A percentile compares a stretch with the other conserved stretches of the same genome.
Evolutionary conservation across 768 basidiomycete genomes (phyloP).

Genomic region (Peribolospora baueri): DNA sequence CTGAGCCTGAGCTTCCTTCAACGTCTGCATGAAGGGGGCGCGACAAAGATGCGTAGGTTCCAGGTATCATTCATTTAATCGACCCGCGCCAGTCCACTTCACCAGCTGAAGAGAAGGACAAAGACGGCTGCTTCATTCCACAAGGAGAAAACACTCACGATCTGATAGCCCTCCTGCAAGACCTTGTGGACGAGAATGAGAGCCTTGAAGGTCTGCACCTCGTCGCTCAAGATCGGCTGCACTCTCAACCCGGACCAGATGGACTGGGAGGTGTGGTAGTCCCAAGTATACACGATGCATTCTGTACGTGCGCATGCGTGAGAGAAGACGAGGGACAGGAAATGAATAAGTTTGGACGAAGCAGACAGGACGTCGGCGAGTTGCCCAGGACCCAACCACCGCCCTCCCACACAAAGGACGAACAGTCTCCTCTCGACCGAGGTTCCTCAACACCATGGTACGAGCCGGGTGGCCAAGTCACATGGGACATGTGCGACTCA

Average conservation of each 20-base stretch:
- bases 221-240: conserved; percentile 87
- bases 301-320: conserved; percentile 28
- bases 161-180: conserved; percentile 86
- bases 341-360: not conserved
- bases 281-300: conserved; percentile 97
- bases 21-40: conserved; percentile 32
- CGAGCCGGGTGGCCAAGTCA: not conserved
- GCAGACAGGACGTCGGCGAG: not conserved
- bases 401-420: no score
- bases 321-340: no score
- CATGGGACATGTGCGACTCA: conserved; percentile 23
- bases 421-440: no score
- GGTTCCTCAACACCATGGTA: no score
- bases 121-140: not conserved
- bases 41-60: not conserved
- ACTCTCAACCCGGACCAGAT: conserved; percentile 96
- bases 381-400: no score
- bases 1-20: conserved; percentile 91
- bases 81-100: no score
- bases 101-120: not conserved
- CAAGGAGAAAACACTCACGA: conserved; percentile 30
- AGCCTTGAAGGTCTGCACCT: conserved; percentile 94
- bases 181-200: conserved; percentile 95
- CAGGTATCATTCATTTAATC: not conserved
- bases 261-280: conserved; percentile 89